These are phyloP conservation scores for Rhynchospora pubera DNA, from an alignment of 176 grass and related monocot species.

Conservation along the genomic window DNA sequence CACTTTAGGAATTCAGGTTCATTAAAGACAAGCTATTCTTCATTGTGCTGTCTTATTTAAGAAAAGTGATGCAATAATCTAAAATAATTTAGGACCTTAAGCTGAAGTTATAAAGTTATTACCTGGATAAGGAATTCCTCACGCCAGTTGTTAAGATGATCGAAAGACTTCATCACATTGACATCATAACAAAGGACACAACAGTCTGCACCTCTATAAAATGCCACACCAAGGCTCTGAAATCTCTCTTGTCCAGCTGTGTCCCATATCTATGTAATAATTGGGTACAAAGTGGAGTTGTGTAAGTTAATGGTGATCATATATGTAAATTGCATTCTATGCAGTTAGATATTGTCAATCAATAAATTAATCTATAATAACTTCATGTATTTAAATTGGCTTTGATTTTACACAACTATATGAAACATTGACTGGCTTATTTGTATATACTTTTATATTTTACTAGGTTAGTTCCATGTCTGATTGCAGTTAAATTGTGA, in stretches of 20 bases:
- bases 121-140: slow-evolving; percentile 91
- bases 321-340: not conserved
- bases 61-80: not conserved
- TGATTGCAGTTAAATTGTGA: not conserved
- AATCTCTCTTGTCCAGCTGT: slow-evolving; percentile 90
- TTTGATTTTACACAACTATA: not conserved
- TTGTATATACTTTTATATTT: not conserved
- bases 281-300: not conserved
- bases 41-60: not conserved
- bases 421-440: not conserved
- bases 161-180: slow-evolving; percentile 89
- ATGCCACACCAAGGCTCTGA: slow-evolving; percentile 95
- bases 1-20: not conserved
- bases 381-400: not conserved
- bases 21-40: not conserved
- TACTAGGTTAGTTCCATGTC: not conserved
- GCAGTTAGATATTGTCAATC: not conserved
- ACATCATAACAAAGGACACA: slow-evolving; percentile 93
- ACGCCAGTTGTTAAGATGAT: slow-evolving; percentile 86
- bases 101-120: not conserved
- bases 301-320: not conserved
- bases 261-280: slow-evolving; percentile 71
- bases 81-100: not conserved
- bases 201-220: slow-evolving; percentile 91
- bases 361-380: not conserved